Evolutionary conservation across 202 grass and related monocot species (phyloP).

Genomic region (Setaria italica): DNA sequence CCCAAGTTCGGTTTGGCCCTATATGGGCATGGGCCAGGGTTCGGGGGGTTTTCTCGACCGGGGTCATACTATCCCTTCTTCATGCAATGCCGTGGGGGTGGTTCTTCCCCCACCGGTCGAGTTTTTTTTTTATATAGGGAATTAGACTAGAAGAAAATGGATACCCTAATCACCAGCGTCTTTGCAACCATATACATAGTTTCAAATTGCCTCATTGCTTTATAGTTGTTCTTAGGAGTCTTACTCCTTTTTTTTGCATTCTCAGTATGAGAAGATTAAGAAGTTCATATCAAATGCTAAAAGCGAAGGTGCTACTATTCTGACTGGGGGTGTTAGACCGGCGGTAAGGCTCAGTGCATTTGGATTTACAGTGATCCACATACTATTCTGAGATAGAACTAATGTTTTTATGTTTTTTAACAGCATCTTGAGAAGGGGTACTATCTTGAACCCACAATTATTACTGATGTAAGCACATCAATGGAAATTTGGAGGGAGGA

Average conservation of each 20-base stretch:
- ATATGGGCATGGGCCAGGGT: no score
- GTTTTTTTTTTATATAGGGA: neutral
- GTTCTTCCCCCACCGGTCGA: no score
- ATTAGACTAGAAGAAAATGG: conserved; percentile 22
- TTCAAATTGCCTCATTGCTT: conserved; percentile 4
- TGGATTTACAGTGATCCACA: neutral
- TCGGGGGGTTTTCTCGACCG: no score
- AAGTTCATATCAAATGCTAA: conserved; percentile 78
- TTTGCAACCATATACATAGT: neutral
- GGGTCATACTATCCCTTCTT: no score
- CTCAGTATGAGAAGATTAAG: conserved; percentile 94
- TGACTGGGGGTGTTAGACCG: conserved; percentile 81
- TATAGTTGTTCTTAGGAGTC: conserved; percentile 7
- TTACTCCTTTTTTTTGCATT: conserved; percentile 43
- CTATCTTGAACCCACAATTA: conserved; percentile 89
- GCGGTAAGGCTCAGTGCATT: conserved; percentile 55
- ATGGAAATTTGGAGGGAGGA: conserved; percentile 99
- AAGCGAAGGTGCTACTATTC: conserved; percentile 86
- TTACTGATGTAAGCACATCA: conserved; percentile 84
- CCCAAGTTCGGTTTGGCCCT: no score
- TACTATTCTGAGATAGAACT: conserved; percentile 9
- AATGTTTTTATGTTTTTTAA: conserved; percentile 46
- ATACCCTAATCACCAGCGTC: conserved; percentile 21
- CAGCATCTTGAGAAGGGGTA: conserved; percentile 95
- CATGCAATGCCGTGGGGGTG: no score